Evolutionary conservation across 192 early-diverging fungal species (phyloP), one percentile per base, ranked within the genome.

Genomic region (Chytriomyces confervae): DNA sequence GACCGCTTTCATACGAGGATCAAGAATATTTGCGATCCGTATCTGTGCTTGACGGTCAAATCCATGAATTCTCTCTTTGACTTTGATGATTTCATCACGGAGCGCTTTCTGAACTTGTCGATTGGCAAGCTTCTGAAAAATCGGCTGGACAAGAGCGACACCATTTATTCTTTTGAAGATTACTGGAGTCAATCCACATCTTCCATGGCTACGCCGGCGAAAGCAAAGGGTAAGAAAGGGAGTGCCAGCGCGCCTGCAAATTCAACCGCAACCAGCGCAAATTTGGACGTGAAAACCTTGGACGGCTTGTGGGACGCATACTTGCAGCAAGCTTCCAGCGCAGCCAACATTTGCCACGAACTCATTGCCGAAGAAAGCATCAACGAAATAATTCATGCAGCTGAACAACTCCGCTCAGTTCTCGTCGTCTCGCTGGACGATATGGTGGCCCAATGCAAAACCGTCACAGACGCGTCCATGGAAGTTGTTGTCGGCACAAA

Each of bases 401-500:
- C 69, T 60, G 24, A 72, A 13, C 69, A 49, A 20, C 57, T 60
- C 51, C 69, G 45, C 18, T 13, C 48, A 7, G 48, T 24, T 13
- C 69, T 72, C 11, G n/a, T 72, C 13, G 44, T 18, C 7, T 51
- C 69, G 9, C 51, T 72, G 8, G 50, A 72, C 10, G 69, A 72
- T 7, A 72, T 72, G 69, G 69, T 72, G 6, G 11, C 27, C 3
- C 66, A 45, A 27, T 65, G 63, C 36, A 65, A 65, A 43, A 43
- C 20, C 20, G 36, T 23, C 18, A 72, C 50, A 13, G 48, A 45
- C 23, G 50, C 20, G 23, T n/a, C 50, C 7, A 18, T 24, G 23
- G 69, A 72, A 29, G 23, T 72, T 27, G 48, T 72, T 57, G 48
- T 27, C 9, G 69, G 69, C 20, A 72, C 69, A 43, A 72, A 72